phyloP scores from a whole-genome alignment of 305 asterid genomes.

The Ajuga reptans region DNA sequence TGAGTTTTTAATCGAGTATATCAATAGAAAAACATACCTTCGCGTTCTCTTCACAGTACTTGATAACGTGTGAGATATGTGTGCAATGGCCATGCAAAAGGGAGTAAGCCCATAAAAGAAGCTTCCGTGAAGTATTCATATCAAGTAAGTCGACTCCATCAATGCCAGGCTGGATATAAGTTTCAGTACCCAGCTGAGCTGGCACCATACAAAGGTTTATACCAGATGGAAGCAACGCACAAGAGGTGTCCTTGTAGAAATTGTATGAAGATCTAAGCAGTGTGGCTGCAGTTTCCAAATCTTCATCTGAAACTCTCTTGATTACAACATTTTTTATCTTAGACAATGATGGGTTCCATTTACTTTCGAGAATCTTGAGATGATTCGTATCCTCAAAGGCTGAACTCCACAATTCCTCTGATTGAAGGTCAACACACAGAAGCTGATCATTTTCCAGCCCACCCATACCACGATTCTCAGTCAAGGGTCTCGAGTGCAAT shows the following conservation, averaged over 20 bases:
- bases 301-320: constrained; percentile 83
- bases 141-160: constrained; percentile 89
- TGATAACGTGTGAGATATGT: constrained; percentile 60
- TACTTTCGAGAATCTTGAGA: constrained; percentile 62
- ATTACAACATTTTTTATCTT: constrained; percentile 80
- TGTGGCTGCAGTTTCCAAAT: constrained; percentile 76
- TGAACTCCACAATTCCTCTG: constrained; percentile 86
- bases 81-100: constrained; percentile 75
- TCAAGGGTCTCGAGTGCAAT: constrained; percentile 61
- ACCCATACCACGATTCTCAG: constrained; percentile 49
- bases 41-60: constrained; percentile 77
- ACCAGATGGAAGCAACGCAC: constrained; percentile 94
- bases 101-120: constrained; percentile 90
- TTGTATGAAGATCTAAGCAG: constrained; percentile 80
- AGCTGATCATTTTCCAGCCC: constrained; percentile 57
- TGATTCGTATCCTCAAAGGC: constrained; percentile 70
- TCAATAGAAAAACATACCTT: constrained; percentile 42
- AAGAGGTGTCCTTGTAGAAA: constrained; percentile 88
- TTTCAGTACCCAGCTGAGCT: constrained; percentile 81
- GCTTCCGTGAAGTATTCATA: constrained; percentile 91
- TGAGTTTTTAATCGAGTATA: not conserved
- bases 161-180: constrained; percentile 84
- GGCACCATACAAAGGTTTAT: constrained; percentile 85
- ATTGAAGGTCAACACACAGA: constrained; percentile 80
- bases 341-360: constrained; percentile 74